These are phyloP conservation scores for Nicotiana paniculata DNA, from an alignment of 257 asterid genomes.

Conservation along the genomic window DNA sequence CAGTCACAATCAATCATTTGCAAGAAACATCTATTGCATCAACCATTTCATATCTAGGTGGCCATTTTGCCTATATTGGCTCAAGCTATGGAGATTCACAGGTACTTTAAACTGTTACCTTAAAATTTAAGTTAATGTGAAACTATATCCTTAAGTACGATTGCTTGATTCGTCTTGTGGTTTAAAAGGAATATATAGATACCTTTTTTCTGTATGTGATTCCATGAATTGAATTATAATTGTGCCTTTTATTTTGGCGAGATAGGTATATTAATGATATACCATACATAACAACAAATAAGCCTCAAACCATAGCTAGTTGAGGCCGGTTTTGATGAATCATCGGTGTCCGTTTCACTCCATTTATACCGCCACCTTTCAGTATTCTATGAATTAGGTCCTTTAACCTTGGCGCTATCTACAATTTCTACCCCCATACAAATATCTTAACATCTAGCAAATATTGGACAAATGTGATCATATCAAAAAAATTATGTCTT, in stretches of 20 bases:
- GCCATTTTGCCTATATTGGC: slow-evolving; percentile 74
- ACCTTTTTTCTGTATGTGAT: neutral
- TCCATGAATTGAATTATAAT: neutral
- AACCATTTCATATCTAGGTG: slow-evolving; percentile 79
- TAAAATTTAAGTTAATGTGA: neutral
- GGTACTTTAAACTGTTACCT: slow-evolving; percentile 25
- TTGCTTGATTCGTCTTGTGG: neutral
- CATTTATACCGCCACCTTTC: neutral
- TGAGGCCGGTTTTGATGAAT: neutral
- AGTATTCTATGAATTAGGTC: neutral
- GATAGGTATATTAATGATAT: neutral
- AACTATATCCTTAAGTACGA: neutral
- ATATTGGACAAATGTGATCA: neutral
- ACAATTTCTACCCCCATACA: neutral
- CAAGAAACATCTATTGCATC: slow-evolving; percentile 89
- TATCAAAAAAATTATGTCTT: neutral
- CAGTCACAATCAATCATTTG: slow-evolving; percentile 75
- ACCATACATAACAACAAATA: too few relatives aligned
- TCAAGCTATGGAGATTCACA: slow-evolving; percentile 95
- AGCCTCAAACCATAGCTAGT: neutral
- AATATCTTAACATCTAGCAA: neutral
- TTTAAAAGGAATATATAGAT: neutral
- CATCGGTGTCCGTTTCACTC: neutral
- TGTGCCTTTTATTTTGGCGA: neutral
- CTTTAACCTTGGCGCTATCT: neutral